A percentile compares a stretch with the other conserved stretches of the same genome.
phyloP scores from a whole-genome alignment of 371 early-diverging fungal species.

The Rhizopus delemar region DNA sequence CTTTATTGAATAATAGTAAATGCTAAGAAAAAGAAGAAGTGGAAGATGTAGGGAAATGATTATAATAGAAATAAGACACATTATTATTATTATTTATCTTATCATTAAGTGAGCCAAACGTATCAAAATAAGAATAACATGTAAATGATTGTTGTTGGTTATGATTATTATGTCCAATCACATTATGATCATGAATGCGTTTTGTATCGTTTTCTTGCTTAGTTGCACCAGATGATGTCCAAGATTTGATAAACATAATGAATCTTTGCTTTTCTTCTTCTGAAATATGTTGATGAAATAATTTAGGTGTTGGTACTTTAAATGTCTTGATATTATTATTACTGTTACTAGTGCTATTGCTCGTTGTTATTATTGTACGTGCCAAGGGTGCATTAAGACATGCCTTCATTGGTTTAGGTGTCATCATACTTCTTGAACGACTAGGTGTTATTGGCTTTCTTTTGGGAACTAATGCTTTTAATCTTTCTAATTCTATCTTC shows the following conservation, averaged over 20 bases:
- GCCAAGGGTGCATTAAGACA: background rate
- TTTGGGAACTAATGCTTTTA: slow-evolving; percentile 31
- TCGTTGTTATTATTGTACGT: slow-evolving; percentile 1
- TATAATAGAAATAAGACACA: slow-evolving; percentile 18
- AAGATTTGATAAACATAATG: slow-evolving; percentile 20
- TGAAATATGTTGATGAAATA: slow-evolving; percentile 10
- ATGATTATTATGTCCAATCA: slow-evolving; percentile 1
- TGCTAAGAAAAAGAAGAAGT: background rate
- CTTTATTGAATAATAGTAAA: background rate
- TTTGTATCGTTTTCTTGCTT: background rate
- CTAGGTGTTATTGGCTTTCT: slow-evolving; percentile 10
- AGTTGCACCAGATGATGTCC: slow-evolving; percentile 18
- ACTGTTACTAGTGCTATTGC: slow-evolving; percentile 9
- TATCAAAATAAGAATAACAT: background rate
- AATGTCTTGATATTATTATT: background rate
- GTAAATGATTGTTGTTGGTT: slow-evolving; percentile 1
- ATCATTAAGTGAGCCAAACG: background rate
- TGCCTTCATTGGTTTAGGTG: slow-evolving; percentile 4
- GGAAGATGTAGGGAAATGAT: slow-evolving; percentile 11
- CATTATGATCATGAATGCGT: background rate
- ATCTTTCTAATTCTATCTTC: slow-evolving; percentile 19
- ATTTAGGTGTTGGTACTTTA: slow-evolving; percentile 2
- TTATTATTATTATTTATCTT: background rate
- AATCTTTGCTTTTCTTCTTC: slow-evolving; percentile 21
- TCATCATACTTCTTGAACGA: background rate